Evolutionary conservation across 140 eudicot species (phyloP).

Genomic region (Ambrosia hybrid): DNA sequence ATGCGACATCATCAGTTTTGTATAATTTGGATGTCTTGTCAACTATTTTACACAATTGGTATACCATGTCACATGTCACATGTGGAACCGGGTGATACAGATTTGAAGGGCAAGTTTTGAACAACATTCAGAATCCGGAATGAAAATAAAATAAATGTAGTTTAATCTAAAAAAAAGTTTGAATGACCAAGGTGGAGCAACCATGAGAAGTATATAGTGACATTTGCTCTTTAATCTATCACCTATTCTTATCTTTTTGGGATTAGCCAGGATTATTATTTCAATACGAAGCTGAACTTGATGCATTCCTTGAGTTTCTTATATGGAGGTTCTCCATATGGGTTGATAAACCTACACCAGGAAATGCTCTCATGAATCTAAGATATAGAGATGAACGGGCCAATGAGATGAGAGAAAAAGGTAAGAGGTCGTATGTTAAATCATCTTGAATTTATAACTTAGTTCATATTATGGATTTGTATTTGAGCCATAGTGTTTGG

Average conservation of each 20-base stretch:
- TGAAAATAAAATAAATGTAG: not conserved
- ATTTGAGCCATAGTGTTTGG: constrained; percentile 5
- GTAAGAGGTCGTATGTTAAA: constrained; percentile 37
- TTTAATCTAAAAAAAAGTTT: not conserved
- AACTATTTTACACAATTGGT: not conserved
- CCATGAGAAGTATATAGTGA: constrained; percentile 34
- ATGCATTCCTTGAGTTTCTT: constrained; percentile 97
- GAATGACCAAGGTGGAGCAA: not conserved
- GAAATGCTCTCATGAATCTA: constrained; percentile 92
- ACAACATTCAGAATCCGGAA: not conserved
- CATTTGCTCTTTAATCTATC: constrained; percentile 10
- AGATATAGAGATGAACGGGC: constrained; percentile 96
- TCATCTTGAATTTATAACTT: not conserved
- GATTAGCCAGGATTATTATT: constrained; percentile 97
- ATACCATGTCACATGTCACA: not conserved
- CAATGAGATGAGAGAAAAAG: constrained; percentile 67
- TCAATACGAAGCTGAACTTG: constrained; percentile 96
- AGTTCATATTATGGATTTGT: not conserved
- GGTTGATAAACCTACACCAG: constrained; percentile 99
- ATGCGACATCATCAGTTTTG: not conserved
- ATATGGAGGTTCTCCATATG: constrained; percentile 97
- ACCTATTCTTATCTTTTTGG: constrained; percentile 39
- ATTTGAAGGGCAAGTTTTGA: not conserved
- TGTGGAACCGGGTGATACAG: not conserved
- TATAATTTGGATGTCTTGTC: not conserved